Percentiles rank a stretch among this genome's conserved stretches.
Evolutionary conservation across 2,329 filamentous ascomycete species (phyloP).

Genomic region (Botrytis hyacinthi): DNA sequence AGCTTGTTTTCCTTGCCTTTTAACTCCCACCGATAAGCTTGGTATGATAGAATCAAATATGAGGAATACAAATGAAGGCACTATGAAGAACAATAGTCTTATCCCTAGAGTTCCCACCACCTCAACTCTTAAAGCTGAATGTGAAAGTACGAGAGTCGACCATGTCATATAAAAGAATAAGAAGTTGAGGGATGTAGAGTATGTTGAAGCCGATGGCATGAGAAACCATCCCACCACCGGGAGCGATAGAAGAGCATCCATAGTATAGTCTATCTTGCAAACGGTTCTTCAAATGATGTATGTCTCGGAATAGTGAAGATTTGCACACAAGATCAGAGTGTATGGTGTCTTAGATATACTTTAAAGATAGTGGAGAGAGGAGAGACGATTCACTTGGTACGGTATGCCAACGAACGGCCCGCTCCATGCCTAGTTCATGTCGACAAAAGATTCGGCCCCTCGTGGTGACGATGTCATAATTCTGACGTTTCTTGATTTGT

Average conservation of each 20-base stretch:
- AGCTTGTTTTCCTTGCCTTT: constrained; percentile 57
- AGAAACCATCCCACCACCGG: constrained; percentile 69
- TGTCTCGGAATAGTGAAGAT: background rate
- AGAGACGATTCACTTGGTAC: background rate
- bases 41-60: constrained; percentile 70
- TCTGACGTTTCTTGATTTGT: constrained; percentile 10
- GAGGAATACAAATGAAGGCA: constrained; percentile 71
- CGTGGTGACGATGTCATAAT: constrained; percentile 15
- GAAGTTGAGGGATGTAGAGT: constrained; percentile 77
- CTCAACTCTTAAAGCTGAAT: constrained; percentile 73
- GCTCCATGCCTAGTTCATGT: constrained; percentile 5
- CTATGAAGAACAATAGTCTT: constrained; percentile 66
- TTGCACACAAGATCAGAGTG: background rate
- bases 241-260: constrained; percentile 69
- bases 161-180: constrained; percentile 90
- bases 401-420: constrained; percentile 1
- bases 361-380: background rate
- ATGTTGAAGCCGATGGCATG: constrained; percentile 61
- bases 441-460: background rate
- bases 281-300: background rate
- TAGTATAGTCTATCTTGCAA: constrained; percentile 31
- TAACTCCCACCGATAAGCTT: constrained; percentile 65
- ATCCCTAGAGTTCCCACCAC: constrained; percentile 67
- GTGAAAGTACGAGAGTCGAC: constrained; percentile 62
- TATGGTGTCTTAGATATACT: background rate